Base-by-base conservation (phyloP, 176 grass and related monocot species). In the Phyllostachys edulis region DNA sequence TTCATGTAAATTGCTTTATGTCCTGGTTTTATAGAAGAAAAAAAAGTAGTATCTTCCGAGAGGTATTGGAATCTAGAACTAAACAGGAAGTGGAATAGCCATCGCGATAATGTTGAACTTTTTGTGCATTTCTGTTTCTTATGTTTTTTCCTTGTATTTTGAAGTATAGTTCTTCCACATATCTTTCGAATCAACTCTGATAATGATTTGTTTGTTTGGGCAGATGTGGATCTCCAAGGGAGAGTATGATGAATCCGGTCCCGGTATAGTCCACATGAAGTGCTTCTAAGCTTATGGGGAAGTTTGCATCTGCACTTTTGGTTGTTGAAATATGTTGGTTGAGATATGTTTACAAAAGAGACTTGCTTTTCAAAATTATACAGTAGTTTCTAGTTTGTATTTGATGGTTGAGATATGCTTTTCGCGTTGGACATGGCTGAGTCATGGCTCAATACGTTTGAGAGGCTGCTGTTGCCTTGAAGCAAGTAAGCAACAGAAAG, bases 201-300 rank as follows among this genome's bases (percentile, higher is more conserved):
- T 40, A 32, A 8, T 12, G 7, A 41, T 54, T 6, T 49, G 2
- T 34, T 67, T 82, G 0, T 59, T 78, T 78, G 59, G 59, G 47
- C 77, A 96, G 94, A 96, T 96, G 94, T 96, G 94, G 94, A 93
- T 96, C 67, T 86, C 94, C 5, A 96, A 93, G 89, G 91, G 9
- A 64, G 94, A 96, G 84, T 96, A 96, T 2, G 91, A 96, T 14
- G 91, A 96, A 86, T 77, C 89, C 32, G 91, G 94, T 66, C 91
- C 91, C 0, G 51, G 87, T 18, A 93, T 93, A 44, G 94, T 96
- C 39, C 94, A 96, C 91, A 90, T 88, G 81, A 96, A 93, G 78
- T 96, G 94, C 78, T 96, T 96, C 73, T 96, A 42, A 92, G 74
- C 14, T 34, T 57, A 1, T 12, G 0, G 12, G 2, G 1, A 50